phyloP scores from a whole-genome alignment of 1,284 basidiomycete genomes.

The Marasmius tenuissimus region DNA sequence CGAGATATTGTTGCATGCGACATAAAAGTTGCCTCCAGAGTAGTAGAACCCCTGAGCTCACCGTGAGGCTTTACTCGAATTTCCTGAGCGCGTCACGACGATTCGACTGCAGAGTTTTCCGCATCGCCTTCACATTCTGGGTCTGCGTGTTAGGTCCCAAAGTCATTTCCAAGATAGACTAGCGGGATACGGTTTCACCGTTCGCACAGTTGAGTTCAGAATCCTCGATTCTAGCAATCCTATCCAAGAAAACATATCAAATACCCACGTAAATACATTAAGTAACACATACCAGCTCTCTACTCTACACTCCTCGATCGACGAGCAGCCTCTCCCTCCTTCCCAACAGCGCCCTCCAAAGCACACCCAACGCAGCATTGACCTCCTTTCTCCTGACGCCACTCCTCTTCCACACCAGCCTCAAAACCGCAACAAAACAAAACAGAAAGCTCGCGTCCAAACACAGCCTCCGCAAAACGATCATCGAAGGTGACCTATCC shows the following conservation, averaged over 20 bases:
- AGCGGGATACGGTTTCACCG: too few species aligned
- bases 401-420: constrained; percentile 64
- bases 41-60: too few species aligned
- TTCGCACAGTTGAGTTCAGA: too few species aligned
- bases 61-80: too few species aligned
- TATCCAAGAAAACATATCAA: constrained; percentile 3
- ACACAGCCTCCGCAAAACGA: constrained; percentile 68
- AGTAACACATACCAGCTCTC: constrained; percentile 2
- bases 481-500: constrained; percentile 58
- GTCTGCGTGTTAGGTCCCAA: too few species aligned
- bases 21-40: too few species aligned
- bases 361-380: constrained; percentile 53
- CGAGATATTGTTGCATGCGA: too few species aligned
- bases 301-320: constrained; percentile 46
- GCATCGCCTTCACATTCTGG: too few species aligned
- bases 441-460: constrained; percentile 74
- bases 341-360: constrained; percentile 75
- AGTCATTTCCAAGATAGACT: too few species aligned
- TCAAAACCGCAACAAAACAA: constrained; percentile 52
- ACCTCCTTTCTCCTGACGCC: constrained; percentile 70
- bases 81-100: too few species aligned
- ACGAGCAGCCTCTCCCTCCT: constrained; percentile 48
- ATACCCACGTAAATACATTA: constrained; percentile 5
- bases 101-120: too few species aligned
- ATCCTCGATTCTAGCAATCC: too few species aligned